These are phyloP conservation scores for Exophiala mesophila DNA, from an alignment of 2,329 filamentous ascomycete species.

Conservation along the genomic window DNA sequence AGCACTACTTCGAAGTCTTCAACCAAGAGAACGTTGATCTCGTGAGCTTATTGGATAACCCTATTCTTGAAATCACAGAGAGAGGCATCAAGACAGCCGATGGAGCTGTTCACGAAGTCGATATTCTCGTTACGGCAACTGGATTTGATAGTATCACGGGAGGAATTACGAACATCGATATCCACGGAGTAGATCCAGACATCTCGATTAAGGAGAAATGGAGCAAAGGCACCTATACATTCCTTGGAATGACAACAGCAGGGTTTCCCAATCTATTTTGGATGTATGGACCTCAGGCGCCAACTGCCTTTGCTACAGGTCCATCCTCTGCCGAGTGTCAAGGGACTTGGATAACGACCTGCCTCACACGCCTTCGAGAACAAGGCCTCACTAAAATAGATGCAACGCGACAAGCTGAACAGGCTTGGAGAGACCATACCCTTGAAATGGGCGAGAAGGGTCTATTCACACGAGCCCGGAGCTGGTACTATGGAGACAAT, in stretches of 20 bases:
- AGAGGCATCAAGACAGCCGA: constrained; percentile 38
- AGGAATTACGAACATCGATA: constrained; percentile 37
- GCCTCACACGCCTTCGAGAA: constrained; percentile 1
- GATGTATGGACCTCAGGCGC: constrained; percentile 52
- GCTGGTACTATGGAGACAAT: constrained; percentile 17
- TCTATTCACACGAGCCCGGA: constrained; percentile 9
- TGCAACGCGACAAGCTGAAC: constrained; percentile 4
- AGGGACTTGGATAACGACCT: constrained; percentile 43
- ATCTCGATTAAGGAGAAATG: constrained; percentile 12
- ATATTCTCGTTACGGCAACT: constrained; percentile 39
- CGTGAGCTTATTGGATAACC: constrained; percentile 41
- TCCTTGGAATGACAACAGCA: constrained; percentile 37
- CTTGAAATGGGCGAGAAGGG: constrained; percentile 9
- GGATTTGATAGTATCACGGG: constrained; percentile 41
- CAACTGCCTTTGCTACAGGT: constrained; percentile 40
- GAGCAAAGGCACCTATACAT: constrained; percentile 32
- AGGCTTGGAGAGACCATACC: constrained; percentile 9
- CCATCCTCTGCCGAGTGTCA: constrained; percentile 52
- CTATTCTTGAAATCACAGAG: constrained; percentile 36
- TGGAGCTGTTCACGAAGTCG: constrained; percentile 35
- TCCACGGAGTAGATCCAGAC: constrained; percentile 33
- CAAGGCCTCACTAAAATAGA: constrained; percentile 8
- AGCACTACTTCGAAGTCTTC: constrained; percentile 48
- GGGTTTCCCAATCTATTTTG: constrained; percentile 48
- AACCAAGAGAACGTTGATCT: constrained; percentile 45